Conservation (phyloP, 2,329 filamentous ascomycete genomes). For the Fusarium transvaalense region DNA sequence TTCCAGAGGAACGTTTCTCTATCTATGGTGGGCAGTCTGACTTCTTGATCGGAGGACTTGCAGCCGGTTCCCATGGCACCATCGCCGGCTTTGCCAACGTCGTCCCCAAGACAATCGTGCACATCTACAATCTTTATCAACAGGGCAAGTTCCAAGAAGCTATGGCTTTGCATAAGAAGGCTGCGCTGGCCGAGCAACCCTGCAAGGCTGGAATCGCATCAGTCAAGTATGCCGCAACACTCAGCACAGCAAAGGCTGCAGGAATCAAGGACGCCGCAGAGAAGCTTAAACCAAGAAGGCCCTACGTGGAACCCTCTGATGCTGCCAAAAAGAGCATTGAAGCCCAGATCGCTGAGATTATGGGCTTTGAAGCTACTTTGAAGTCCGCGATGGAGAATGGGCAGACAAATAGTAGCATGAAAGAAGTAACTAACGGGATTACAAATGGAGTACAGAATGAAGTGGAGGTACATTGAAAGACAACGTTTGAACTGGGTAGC, state of each 20-base stretch:
- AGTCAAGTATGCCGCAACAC: slow-evolving; percentile 74
- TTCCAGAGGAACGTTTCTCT: slow-evolving; percentile 69
- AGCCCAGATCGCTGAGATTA: slow-evolving; percentile 55
- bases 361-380: slow-evolving; percentile 56
- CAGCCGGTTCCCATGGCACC: slow-evolving; percentile 69
- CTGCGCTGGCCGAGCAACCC: slow-evolving; percentile 73
- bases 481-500: rapidly evolving
- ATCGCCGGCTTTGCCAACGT: slow-evolving; percentile 75
- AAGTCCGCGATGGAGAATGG: slow-evolving; percentile 6
- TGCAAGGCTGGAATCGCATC: slow-evolving; percentile 75
- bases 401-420: background rate
- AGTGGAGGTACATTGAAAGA: slow-evolving; percentile 1
- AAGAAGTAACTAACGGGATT: background rate
- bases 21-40: slow-evolving; percentile 80
- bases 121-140: slow-evolving; percentile 71
- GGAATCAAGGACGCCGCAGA: slow-evolving; percentile 70
- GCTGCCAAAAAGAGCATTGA: slow-evolving; percentile 59
- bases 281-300: slow-evolving; percentile 69
- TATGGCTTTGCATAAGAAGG: slow-evolving; percentile 69
- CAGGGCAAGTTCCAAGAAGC: slow-evolving; percentile 70
- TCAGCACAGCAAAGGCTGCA: slow-evolving; percentile 70
- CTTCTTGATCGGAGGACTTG: slow-evolving; percentile 73
- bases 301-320: slow-evolving; percentile 65
- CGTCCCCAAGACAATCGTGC: slow-evolving; percentile 68
- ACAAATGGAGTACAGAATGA: background rate